These are phyloP conservation scores for Amphibolis antarctica DNA, from an alignment of 106 monocot species.

Conservation along the genomic window DNA sequence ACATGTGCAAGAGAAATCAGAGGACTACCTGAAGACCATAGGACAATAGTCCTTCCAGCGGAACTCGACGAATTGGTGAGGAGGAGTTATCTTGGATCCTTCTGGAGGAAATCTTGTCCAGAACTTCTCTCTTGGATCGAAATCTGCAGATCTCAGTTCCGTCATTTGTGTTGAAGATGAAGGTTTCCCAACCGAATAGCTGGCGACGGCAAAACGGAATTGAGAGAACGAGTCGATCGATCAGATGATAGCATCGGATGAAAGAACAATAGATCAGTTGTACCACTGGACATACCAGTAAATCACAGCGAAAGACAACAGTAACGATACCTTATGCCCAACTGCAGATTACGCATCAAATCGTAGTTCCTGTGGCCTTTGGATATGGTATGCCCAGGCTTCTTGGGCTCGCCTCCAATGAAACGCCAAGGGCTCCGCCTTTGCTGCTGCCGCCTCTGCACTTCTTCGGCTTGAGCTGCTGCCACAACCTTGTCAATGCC, in stretches of 20 bases:
- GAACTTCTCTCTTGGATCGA: constrained; percentile 73
- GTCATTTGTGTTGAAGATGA: constrained; percentile 27
- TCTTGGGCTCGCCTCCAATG: constrained; percentile 23
- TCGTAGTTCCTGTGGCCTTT: constrained; percentile 68
- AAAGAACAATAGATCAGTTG: not conserved
- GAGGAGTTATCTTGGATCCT: constrained; percentile 77
- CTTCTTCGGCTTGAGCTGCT: not conserved
- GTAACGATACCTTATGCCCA: constrained; percentile 47
- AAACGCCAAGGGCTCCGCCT: constrained; percentile 16
- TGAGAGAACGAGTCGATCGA: not conserved
- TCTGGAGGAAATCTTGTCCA: constrained; percentile 86
- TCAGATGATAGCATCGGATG: not conserved
- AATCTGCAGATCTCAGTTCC: constrained; percentile 45
- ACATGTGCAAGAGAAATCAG: not conserved
- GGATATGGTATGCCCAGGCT: constrained; percentile 43
- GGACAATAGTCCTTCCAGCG: constrained; percentile 92
- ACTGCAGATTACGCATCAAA: constrained; percentile 48
- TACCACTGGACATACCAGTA: not conserved
- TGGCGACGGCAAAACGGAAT: constrained; percentile 1
- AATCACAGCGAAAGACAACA: not conserved
- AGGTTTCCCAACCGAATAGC: constrained; percentile 60
- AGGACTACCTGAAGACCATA: constrained; percentile 58
- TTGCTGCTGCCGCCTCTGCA: not conserved
- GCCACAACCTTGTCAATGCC: not conserved
- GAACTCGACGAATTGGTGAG: constrained; percentile 63